A percentile compares a stretch with the other conserved stretches of the same genome.
Conservation (phyloP, 768 basidiomycete species). For the Suillus plorans region DNA sequence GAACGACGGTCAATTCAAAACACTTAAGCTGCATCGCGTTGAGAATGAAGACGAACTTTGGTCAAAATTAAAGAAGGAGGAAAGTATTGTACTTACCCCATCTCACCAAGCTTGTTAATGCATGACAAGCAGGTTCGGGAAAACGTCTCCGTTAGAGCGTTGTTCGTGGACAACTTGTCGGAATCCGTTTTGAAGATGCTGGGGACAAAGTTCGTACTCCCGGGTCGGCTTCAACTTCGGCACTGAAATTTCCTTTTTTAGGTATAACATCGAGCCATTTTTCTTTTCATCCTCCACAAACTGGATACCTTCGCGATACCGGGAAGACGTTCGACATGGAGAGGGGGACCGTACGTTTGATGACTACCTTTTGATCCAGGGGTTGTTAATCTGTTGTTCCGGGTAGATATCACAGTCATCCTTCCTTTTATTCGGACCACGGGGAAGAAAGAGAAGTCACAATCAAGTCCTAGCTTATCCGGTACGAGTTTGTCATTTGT, state of each 20-base stretch:
- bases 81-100: conserved; percentile 8
- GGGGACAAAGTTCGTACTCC: conserved; percentile 28
- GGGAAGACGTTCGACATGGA: conserved; percentile 38
- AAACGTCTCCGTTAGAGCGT: conserved; percentile 20
- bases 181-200: conserved; percentile 33
- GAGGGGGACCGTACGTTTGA: background rate
- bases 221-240: background rate
- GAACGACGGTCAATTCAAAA: conserved; percentile 15
- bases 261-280: conserved; percentile 37
- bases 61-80: conserved; percentile 25
- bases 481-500: background rate
- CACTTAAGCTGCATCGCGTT: background rate
- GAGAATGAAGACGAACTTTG: conserved; percentile 19
- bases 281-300: conserved; percentile 42
- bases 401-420: conserved; percentile 31
- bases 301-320: conserved; percentile 61
- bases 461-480: background rate
- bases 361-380: background rate
- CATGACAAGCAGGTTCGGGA: conserved; percentile 28
- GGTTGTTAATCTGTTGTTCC: conserved; percentile 13
- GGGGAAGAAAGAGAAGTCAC: conserved; percentile 13
- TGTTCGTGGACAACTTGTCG: background rate
- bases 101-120: background rate
- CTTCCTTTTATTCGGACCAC: conserved; percentile 41
- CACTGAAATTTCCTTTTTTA: conserved; percentile 8